These are phyloP conservation scores for Skeletonema menzelii DNA, from an alignment of 108 stramenopile species.

Conservation along the genomic window DNA sequence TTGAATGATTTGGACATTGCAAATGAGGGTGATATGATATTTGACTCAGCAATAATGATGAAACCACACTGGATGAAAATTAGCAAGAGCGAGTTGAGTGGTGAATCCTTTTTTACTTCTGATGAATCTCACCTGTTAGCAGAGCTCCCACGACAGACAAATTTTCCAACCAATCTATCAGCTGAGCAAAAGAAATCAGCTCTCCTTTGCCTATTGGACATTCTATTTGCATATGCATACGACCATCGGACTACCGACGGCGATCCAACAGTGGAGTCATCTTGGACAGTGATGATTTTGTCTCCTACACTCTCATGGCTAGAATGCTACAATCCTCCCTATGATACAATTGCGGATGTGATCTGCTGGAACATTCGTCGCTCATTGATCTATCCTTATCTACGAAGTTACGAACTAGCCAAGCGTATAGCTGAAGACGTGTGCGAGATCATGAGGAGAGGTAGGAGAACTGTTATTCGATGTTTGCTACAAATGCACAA, in stretches of 20 bases:
- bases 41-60: constrained; percentile 63
- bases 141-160: constrained; percentile 51
- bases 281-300: constrained; percentile 88
- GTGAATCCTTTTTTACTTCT: constrained; percentile 45
- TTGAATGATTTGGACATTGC: constrained; percentile 59
- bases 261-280: constrained; percentile 90
- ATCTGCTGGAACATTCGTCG: constrained; percentile 64
- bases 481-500: constrained; percentile 73
- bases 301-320: constrained; percentile 84
- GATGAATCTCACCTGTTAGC: constrained; percentile 71
- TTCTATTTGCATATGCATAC: constrained; percentile 88
- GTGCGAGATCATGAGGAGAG: constrained; percentile 50
- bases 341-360: constrained; percentile 40
- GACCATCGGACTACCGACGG: constrained; percentile 91
- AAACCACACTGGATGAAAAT: constrained; percentile 64
- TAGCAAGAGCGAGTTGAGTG: neutral
- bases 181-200: constrained; percentile 30
- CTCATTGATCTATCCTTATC: constrained; percentile 87
- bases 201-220: constrained; percentile 64
- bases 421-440: constrained; percentile 49
- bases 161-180: constrained; percentile 5
- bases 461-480: constrained; percentile 63
- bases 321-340: constrained; percentile 55
- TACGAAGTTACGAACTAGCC: constrained; percentile 69
- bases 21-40: constrained; percentile 55